Base-by-base conservation (phyloP, 495 filamentous ascomycete genomes). In the Aspergillus biplanus region DNA sequence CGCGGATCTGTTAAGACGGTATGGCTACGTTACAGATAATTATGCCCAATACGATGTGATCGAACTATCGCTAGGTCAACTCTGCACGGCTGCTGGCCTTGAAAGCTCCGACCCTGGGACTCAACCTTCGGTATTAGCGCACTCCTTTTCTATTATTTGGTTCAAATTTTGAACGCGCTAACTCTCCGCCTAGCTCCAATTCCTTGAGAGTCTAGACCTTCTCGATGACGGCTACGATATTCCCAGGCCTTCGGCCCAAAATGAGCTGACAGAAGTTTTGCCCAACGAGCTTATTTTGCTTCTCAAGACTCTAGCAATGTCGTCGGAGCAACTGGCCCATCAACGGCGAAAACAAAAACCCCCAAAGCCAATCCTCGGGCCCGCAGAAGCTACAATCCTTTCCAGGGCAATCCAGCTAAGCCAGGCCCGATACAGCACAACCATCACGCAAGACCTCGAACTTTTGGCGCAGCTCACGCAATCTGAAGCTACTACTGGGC, bases 21-120 rank as follows among this genome's bases (percentile, higher is more conserved):
- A 97, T 67, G 94, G 94, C 7, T 98, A 97, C 66, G 86, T 94
- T 12, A 96, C 92, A 2, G 73, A 81, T 33, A 87, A 88, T 58
- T 95, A 97, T 67, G 78, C 86, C 15, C 74, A 83, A 33, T 91
- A 89, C 71, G 93, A 98, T 70, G 93, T 97, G 6, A 86, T 90
- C 0, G 94, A 98, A 72, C 64, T 98, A 18, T 80, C 88, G 3
- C 77, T 87, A 67, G 68, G 74, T 0, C 63, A 82, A 2, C 75
- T 96, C 15, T 77, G 87, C 59, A 74, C 83, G 42, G 74, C 78
- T 31, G 79, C 77, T 37, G 73, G 75, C 2, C 75, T 87, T 31
- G 54, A 69, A 0, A 65, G 81, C 42, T 69, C 69, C 11, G 73
- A 82, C 31, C 42, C 76, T 0, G 71, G 80, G 16, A 77, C 76